Base-by-base conservation (phyloP, 305 asterid genomes). In the Fraxinus paxiana region DNA sequence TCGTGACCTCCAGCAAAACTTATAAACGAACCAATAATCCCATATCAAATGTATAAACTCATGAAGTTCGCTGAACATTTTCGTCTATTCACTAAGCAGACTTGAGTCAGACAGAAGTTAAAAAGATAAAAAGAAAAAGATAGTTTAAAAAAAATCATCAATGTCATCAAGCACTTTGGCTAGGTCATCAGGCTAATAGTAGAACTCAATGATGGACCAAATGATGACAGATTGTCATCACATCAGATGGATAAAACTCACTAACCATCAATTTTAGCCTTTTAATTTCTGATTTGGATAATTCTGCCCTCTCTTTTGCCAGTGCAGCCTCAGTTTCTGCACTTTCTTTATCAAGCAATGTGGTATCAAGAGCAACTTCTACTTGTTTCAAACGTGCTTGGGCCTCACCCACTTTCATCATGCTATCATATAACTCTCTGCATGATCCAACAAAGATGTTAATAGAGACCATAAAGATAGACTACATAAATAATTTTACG, bases 361-460 rank as follows among this genome's bases (percentile, higher is more conserved):
- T 93, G 43, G 88, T 37, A 77, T 93, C 97, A 67, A 90, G 91
- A 83, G 94, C 91, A 84, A 90, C 93, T 88, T 95, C 91, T 82
- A 87, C 82, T 86, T 90, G 90, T 84, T 90, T 91, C 84, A 92
- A 74, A 76, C 87, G 86, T 77, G 92, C 92, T 85, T 88, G 92
- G 78, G 88, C 88, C 85, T 92, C 97, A 72, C 96, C 88, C 75
- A 84, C 90, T 89, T 82, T 90, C 87, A 78, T 89, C 97, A 93
- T 93, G 89, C 89, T 88, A 79, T 95, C 94, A 84, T 91, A 80
- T 69, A 89, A 93, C 88, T 93, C 92, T 83, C 98, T 95, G 89
- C 80, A 77, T 24, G 69, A 85, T 82, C 75, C 76, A 80, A 79
- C 63, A 38, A 71, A 79, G 80, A 82, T 59, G 78, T 80, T 84